Evolutionary conservation across 768 basidiomycete genomes (phyloP).

Genomic region (Phlebiopsis flavidoalba): DNA sequence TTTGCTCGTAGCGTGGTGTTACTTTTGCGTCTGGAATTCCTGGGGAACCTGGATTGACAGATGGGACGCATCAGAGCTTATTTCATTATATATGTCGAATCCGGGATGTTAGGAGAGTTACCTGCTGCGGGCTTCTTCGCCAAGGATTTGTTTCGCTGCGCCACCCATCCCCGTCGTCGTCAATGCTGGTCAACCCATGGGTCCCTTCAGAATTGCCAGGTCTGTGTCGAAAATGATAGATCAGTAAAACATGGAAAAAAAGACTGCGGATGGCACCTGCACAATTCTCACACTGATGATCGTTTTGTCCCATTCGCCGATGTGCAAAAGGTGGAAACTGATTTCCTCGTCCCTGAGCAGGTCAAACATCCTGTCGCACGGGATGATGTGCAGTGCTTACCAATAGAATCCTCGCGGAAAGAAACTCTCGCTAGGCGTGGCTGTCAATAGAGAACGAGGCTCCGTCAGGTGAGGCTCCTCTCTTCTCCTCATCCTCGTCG

Average conservation of each 20-base stretch:
- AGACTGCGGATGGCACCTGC: background rate
- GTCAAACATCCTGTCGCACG: background rate
- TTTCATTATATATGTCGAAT: background rate
- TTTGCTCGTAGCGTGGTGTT: too few relatives aligned
- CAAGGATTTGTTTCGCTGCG: constrained; percentile 91
- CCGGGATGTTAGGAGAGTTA: constrained; percentile 20
- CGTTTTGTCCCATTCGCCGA: constrained; percentile 93
- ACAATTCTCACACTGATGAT: constrained; percentile 54
- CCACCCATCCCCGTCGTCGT: constrained; percentile 97
- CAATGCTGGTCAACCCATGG: constrained; percentile 92
- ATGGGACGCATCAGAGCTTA: background rate
- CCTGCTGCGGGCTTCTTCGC: constrained; percentile 94
- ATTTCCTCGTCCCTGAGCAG: constrained; percentile 84
- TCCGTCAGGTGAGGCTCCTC: constrained; percentile 68
- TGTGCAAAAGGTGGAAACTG: constrained; percentile 90
- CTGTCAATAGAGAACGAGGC: constrained; percentile 75
- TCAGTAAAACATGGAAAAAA: background rate
- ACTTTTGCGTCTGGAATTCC: constrained; percentile 93
- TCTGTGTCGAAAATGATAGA: constrained; percentile 36
- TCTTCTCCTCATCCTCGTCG: constrained; percentile 36
- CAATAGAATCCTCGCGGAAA: constrained; percentile 98
- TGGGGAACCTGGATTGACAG: constrained; percentile 56
- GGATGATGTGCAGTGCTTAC: constrained; percentile 32
- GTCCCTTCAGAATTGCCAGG: constrained; percentile 80
- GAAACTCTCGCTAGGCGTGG: constrained; percentile 93